Conservation (phyloP, 805 yeast genomes). For the Candida odintsovae region DNA sequence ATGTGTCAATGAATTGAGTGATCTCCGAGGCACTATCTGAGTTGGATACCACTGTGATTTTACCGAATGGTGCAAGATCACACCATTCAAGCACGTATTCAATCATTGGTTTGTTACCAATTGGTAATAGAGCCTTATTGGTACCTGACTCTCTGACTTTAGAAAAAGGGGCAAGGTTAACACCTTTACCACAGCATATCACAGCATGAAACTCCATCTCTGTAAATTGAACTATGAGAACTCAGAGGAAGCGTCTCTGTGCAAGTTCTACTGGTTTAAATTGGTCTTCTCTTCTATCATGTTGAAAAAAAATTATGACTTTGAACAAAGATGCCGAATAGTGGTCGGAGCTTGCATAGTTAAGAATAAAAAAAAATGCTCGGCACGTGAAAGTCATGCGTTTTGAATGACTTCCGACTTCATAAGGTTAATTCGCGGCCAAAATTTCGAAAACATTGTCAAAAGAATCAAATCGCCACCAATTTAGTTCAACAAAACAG, state of each 20-base stretch:
- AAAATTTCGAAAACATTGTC: not conserved
- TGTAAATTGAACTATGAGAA: not conserved
- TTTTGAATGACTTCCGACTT: not conserved
- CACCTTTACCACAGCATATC: slow-evolving; percentile 84
- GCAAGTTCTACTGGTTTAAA: too few relatives aligned
- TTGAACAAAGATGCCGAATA: too few relatives aligned
- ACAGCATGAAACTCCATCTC: slow-evolving; percentile 90
- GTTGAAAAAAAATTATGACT: not conserved
- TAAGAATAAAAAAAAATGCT: too few relatives aligned
- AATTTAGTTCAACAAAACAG: not conserved
- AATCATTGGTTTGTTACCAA: slow-evolving; percentile 86
- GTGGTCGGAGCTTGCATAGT: not conserved
- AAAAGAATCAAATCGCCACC: not conserved
- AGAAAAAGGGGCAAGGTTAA: slow-evolving; percentile 65
- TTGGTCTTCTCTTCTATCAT: not conserved
- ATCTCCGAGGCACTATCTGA: slow-evolving; percentile 42
- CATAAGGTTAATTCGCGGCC: not conserved
- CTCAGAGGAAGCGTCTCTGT: not conserved
- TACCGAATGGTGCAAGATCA: slow-evolving; percentile 72
- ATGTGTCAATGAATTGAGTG: slow-evolving; percentile 41
- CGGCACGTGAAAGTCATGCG: not conserved
- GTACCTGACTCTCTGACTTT: slow-evolving; percentile 54
- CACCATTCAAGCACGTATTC: slow-evolving; percentile 92
- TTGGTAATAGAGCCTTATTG: slow-evolving; percentile 82
- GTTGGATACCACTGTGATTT: slow-evolving; percentile 58